Conservation (phyloP, 768 basidiomycete genomes). For the Naganishia vishniacii region DNA sequence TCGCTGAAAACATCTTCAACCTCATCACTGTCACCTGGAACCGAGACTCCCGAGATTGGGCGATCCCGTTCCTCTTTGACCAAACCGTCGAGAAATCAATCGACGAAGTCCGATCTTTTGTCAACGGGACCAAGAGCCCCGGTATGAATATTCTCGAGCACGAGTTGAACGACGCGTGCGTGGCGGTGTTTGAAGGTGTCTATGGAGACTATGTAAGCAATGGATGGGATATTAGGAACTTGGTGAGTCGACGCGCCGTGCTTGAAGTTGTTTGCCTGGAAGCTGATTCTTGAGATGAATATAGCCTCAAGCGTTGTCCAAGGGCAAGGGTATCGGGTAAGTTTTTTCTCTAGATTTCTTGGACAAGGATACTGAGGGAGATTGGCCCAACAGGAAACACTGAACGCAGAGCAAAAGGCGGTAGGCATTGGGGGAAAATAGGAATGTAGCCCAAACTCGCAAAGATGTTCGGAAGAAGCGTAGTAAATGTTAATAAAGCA, state of each 20-base stretch:
- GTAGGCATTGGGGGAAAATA: too few species aligned
- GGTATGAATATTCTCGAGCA: constrained; percentile 82
- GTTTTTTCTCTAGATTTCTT: neutral
- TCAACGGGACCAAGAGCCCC: constrained; percentile 62
- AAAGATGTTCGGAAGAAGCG: too few species aligned
- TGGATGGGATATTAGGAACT: constrained; percentile 60
- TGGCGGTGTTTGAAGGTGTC: constrained; percentile 59
- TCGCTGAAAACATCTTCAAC: constrained; percentile 80
- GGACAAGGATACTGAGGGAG: neutral
- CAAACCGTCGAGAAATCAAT: constrained; percentile 55
- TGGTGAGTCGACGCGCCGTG: neutral
- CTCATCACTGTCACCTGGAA: constrained; percentile 82
- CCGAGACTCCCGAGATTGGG: constrained; percentile 73
- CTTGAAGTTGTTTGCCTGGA: too few species aligned
- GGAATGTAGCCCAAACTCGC: too few species aligned
- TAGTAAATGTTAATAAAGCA: too few species aligned
- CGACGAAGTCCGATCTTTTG: constrained; percentile 49
- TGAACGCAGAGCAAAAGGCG: too few species aligned
- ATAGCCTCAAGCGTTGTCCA: constrained; percentile 14
- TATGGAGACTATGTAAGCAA: constrained; percentile 49
- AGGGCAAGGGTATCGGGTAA: constrained; percentile 7
- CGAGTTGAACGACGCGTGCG: constrained; percentile 61
- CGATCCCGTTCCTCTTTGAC: constrained; percentile 55
- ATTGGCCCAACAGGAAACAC: neutral
- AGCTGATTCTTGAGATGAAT: neutral